Conservation (phyloP, 176 grass and related monocot genomes). For the Alloteropsis semialata region DNA sequence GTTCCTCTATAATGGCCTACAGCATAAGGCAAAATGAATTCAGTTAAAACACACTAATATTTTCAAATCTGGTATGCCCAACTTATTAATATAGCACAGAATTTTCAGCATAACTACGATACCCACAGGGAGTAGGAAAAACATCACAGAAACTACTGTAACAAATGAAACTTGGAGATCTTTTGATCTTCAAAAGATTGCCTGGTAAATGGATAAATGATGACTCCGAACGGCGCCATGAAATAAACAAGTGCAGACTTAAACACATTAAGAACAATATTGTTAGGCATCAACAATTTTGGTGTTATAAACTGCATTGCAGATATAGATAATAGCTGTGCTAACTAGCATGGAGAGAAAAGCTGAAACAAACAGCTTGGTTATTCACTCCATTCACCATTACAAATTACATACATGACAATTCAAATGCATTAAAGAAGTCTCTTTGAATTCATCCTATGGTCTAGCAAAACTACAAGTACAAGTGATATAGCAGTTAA, state of each 20-base stretch:
- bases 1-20: constrained; percentile 60
- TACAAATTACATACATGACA: background rate
- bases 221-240: background rate
- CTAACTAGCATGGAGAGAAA: background rate
- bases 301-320: background rate
- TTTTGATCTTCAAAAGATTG: background rate
- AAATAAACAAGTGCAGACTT: background rate
- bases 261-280: background rate
- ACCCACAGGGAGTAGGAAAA: background rate
- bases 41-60: too few relatives aligned
- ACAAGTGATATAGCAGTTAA: background rate
- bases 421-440: background rate
- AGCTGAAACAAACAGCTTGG: background rate
- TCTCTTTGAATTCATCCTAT: constrained; percentile 9
- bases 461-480: background rate
- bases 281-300: background rate
- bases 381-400: background rate
- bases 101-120: constrained; percentile 16
- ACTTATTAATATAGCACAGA: too few relatives aligned
- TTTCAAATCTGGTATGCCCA: too few relatives aligned
- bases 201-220: background rate
- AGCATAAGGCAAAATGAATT: constrained; percentile 13
- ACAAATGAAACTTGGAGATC: constrained; percentile 1
- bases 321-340: background rate
- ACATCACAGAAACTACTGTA: background rate